Evolutionary conservation across 768 basidiomycete genomes (phyloP), one percentile per base, ranked within the genome.

Genomic region (Crepidotus variabilis): DNA sequence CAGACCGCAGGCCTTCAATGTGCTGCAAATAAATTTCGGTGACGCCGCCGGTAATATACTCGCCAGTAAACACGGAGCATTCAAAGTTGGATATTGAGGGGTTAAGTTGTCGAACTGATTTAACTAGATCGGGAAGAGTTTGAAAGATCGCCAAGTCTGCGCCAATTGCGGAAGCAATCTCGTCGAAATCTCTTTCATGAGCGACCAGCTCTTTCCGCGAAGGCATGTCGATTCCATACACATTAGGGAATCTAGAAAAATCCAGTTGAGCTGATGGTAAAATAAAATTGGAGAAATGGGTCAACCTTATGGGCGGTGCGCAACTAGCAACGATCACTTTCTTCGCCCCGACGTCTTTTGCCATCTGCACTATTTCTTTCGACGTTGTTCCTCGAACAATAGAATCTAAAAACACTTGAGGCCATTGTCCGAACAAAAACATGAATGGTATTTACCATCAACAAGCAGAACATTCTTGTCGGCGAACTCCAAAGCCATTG

Each of bases 171-270:
- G 73, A 64, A 2, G 93, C 89, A 59, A 98, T 87, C 58, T 86
- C 81, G 21, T 81, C 77, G 10, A 80, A 82, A 52, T 84, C 82
- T 50, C 93, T 85, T 34, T 79, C 82, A 69, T 94, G 77, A 0
- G 94, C 96, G 51, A 98, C 94, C 32, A 98, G 87, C 67, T 98
- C 96, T 34, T 78, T 73, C n/a, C 92, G 85, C 2, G 94, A 93
- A 28, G 97, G 96, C 97, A 98, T 99, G 75, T 99, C 97, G 67
- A 99, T 99, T 18, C 97, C 97, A 71, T 99, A 98, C 4, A 99
- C 97, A 67, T 98, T 97, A 4, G 94, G 88, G 68, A 85, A 83
- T 23, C 92, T 92, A 56, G 1, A 11, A 20, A n/a, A 54, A 28
- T 28, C 5, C 39, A 57, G 66, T 8, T 57, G 35, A 6, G 20